Evolutionary conservation across 163 green algal species (phyloP).

Genomic region (Volvox carteri): DNA sequence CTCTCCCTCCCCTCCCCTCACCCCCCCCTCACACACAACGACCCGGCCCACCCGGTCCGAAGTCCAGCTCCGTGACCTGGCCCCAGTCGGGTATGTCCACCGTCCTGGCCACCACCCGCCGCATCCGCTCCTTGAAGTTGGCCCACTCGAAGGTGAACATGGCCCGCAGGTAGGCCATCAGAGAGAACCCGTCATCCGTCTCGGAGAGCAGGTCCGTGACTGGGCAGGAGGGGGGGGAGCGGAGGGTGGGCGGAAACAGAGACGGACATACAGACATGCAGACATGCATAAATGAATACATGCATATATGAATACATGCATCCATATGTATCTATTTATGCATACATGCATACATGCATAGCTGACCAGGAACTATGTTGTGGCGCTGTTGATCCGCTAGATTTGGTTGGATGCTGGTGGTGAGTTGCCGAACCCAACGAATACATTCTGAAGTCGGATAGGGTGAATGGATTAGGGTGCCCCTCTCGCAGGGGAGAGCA

Average conservation of each 20-base stretch:
- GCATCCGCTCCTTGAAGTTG: constrained; percentile 75
- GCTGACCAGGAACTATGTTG: too few species aligned
- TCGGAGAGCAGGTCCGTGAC: constrained; percentile 74
- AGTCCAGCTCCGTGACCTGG: constrained; percentile 55
- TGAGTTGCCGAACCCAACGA: too few species aligned
- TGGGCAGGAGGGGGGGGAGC: not conserved
- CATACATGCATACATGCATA: too few species aligned
- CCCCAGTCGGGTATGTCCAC: constrained; percentile 62
- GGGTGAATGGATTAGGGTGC: too few species aligned
- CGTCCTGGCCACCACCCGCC: constrained; percentile 42
- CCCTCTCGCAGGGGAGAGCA: too few species aligned
- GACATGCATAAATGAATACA: too few species aligned
- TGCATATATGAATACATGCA: too few species aligned
- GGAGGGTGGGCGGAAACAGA: not conserved
- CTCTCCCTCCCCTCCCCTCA: not conserved
- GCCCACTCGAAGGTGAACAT: constrained; percentile 72
- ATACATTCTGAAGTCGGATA: too few species aligned
- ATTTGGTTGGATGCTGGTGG: too few species aligned
- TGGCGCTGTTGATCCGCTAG: too few species aligned
- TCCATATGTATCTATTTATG: too few species aligned
- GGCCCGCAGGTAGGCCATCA: constrained; percentile 74
- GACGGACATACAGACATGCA: too few species aligned
- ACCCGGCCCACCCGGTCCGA: constrained; percentile 32
- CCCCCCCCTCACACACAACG: not conserved
- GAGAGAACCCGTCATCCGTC: constrained; percentile 76